Base-by-base conservation (phyloP, 2,329 filamentous ascomycete genomes). In the Trichoderma guizhouense region DNA sequence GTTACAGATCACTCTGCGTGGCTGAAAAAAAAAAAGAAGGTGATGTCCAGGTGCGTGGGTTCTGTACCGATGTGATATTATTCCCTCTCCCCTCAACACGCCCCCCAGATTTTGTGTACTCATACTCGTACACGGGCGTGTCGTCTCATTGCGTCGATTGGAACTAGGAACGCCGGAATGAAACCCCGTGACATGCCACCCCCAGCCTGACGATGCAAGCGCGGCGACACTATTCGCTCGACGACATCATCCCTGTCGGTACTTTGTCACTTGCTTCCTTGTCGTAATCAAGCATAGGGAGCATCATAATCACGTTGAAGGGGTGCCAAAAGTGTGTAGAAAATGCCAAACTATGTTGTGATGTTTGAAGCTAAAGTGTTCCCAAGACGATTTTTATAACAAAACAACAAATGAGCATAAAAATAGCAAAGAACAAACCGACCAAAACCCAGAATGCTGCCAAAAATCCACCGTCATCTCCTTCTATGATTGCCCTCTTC, bases 101-200 rank as follows among this genome's bases (percentile, higher is more conserved):
- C 58, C 21, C 28, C 32, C 32, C 32, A 18, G 28, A 58, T 58
- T 58, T 34, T 58, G 15, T 12, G 18, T 18, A 32, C 39, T 43
- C 15, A 0, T 43, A 43, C 39, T 36, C n/a, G 39, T 43, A 43
- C 39, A n/a, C 43, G 65, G 51, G 65, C 65, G 26, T 60, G 51
- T 61, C 26, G 36, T 34, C 55, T 69, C 66, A 61, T 28, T 26
- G 7, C 14, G 14, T 28, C 14, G 15, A n/a, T 34, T 60, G 6
- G n/a, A 63, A 21, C 68, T 70, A 70, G 68, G 68, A 57, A 63
- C 30, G 21, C 58, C 68, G 39, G 68, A 24, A 30, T 14, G n/a
- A 39, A 9, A 21, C 43, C 58, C 39, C 39, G 68, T 63, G 60
- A 43, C 68, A 63, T 55, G 36, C 65, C 21, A 32, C 30, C 66